These are phyloP conservation scores for Tirmania nivea DNA, from an alignment of 495 filamentous ascomycete species.

Conservation along the genomic window DNA sequence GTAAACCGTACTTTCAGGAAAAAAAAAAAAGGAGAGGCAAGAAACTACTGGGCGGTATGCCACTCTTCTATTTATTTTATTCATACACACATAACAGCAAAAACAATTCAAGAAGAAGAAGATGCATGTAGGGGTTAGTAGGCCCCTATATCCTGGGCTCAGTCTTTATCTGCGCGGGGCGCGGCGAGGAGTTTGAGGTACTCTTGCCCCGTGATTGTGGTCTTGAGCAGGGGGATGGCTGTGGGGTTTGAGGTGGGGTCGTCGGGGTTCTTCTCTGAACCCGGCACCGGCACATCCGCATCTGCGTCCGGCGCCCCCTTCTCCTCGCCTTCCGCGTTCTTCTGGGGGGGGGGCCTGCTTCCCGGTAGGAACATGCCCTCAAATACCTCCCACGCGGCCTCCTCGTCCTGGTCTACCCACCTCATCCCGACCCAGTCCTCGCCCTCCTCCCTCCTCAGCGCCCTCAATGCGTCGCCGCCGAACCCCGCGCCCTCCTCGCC, in stretches of 20 bases:
- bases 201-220: background rate
- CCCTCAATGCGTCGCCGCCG: slow-evolving; percentile 28
- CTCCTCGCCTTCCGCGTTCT: slow-evolving; percentile 15
- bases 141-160: no score
- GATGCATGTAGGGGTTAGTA: no score
- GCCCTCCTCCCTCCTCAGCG: slow-evolving; percentile 37
- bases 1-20: no score
- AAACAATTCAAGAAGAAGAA: no score
- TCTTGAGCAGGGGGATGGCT: background rate
- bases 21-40: no score
- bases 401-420: slow-evolving; percentile 47
- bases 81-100: no score
- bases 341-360: no score
- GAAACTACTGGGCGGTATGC: no score
- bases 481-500: slow-evolving; percentile 33
- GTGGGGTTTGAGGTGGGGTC: no score
- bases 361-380: slow-evolving; percentile 39
- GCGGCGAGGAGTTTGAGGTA: background rate
- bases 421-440: slow-evolving; percentile 43
- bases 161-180: background rate
- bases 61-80: no score
- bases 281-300: background rate
- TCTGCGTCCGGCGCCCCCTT: background rate
- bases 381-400: slow-evolving; percentile 40
- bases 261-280: no score